Conservation (phyloP, 2,329 filamentous ascomycete species). For the Cytospora piceicola region DNA sequence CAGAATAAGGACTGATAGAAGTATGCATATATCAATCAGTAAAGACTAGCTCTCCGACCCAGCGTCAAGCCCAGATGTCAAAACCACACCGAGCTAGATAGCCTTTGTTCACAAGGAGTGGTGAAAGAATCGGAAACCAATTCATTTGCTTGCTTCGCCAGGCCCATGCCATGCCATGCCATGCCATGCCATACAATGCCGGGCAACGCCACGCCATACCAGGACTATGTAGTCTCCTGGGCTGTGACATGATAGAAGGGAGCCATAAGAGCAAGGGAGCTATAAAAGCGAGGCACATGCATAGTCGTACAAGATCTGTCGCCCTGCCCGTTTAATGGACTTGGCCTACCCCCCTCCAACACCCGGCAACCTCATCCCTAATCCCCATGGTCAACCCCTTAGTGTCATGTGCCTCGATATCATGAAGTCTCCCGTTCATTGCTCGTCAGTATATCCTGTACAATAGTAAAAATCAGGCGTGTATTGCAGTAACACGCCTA, state of each 20-base stretch:
- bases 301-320: conserved; percentile 28
- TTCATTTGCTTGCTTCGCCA: not conserved
- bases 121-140: not conserved
- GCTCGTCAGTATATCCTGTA: conserved; percentile 31
- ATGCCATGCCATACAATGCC: too few species aligned
- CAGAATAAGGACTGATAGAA: not conserved
- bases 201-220: not conserved
- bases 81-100: not conserved
- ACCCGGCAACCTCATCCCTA: too few species aligned
- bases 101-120: not conserved
- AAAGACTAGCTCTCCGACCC: not conserved
- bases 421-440: conserved; percentile 28
- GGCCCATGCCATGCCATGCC: not conserved
- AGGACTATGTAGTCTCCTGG: conserved; percentile 4
- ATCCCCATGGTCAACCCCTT: conserved; percentile 5
- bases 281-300: conserved; percentile 19
- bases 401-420: conserved; percentile 20
- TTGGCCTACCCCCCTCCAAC: conserved; percentile 8
- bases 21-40: not conserved
- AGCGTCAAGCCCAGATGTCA: not conserved
- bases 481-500: not conserved
- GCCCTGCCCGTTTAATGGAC: conserved; percentile 22
- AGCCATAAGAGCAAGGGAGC: conserved; percentile 9
- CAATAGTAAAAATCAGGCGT: conserved; percentile 21
- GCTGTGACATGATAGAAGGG: conserved; percentile 13